Percentiles rank a stretch among this genome's conserved stretches.
Evolutionary conservation across 805 yeast species (phyloP).

Genomic region (Wickerhamiella lipophila): DNA sequence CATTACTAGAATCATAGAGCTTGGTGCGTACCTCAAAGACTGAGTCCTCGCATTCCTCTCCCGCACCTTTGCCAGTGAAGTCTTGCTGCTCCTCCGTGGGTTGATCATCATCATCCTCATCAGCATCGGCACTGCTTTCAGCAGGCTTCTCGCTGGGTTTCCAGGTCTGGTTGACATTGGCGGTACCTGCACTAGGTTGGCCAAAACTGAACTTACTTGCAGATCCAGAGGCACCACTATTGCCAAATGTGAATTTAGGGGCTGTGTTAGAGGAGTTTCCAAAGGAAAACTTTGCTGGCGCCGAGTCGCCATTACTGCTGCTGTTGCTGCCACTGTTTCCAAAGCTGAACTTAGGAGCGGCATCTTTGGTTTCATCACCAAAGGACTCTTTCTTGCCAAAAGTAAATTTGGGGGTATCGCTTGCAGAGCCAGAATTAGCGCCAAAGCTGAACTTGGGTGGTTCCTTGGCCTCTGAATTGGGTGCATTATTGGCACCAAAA

Average conservation of each 20-base stretch:
- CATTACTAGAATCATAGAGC: slow-evolving; percentile 40
- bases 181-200: slow-evolving; percentile 5
- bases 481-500: slow-evolving; percentile 11
- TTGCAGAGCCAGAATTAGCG: background rate
- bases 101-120: slow-evolving; percentile 35
- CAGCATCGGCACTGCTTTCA: slow-evolving; percentile 30
- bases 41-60: slow-evolving; percentile 71
- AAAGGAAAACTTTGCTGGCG: slow-evolving; percentile 22
- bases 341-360: background rate
- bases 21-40: slow-evolving; percentile 58
- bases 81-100: slow-evolving; percentile 26
- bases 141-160: slow-evolving; percentile 17
- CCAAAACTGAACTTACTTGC: slow-evolving; percentile 14
- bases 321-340: background rate
- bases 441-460: slow-evolving; percentile 1
- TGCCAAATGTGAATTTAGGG: slow-evolving; percentile 19
- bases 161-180: slow-evolving; percentile 16
- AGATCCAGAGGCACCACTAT: background rate
- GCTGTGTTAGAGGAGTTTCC: slow-evolving; percentile 16
- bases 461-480: background rate
- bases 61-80: slow-evolving; percentile 50
- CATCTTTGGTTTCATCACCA: background rate
- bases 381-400: background rate
- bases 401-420: background rate
- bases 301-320: background rate